Evolutionary conservation across 2,329 filamentous ascomycete species (phyloP).

Genomic region (Fusarium ramigenum): DNA sequence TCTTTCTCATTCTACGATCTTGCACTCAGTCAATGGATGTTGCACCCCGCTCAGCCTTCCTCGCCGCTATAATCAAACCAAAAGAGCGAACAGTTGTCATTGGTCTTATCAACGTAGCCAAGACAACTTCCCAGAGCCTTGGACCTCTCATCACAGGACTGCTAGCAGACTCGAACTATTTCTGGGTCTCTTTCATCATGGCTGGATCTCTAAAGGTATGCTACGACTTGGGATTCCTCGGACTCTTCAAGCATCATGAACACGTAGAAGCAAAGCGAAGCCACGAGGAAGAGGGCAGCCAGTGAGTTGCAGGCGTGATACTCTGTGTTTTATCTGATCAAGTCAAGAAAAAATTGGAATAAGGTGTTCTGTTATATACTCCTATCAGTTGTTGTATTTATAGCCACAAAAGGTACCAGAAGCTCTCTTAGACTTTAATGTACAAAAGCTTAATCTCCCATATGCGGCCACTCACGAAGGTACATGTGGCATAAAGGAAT

Average conservation of each 20-base stretch:
- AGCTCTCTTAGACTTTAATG: not conserved
- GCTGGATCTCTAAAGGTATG: slow-evolving; percentile 69
- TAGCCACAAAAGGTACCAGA: not conserved
- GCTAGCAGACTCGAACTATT: slow-evolving; percentile 62
- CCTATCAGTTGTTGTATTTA: not conserved
- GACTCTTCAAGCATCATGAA: slow-evolving; percentile 40
- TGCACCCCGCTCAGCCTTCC: slow-evolving; percentile 74
- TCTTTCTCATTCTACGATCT: slow-evolving; percentile 69
- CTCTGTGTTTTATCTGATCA: not conserved
- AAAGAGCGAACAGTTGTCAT: slow-evolving; percentile 76
- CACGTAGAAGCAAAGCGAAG: slow-evolving; percentile 4
- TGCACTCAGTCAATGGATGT: slow-evolving; percentile 75
- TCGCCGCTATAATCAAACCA: slow-evolving; percentile 71
- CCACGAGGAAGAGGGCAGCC: not conserved
- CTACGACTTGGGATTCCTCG: slow-evolving; percentile 68
- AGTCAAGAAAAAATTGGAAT: not conserved
- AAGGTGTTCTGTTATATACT: not conserved
- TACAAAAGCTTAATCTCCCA: not conserved
- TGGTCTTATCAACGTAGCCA: slow-evolving; percentile 75
- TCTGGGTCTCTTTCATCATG: slow-evolving; percentile 71
- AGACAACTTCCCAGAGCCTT: slow-evolving; percentile 69
- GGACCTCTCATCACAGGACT: slow-evolving; percentile 73
- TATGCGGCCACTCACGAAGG: not conserved
- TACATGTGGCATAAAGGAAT: not conserved
- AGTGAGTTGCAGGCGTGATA: not conserved